These are phyloP conservation scores for Alternaria novae-zelandiae DNA, from an alignment of 2,329 filamentous ascomycete species.

Conservation along the genomic window DNA sequence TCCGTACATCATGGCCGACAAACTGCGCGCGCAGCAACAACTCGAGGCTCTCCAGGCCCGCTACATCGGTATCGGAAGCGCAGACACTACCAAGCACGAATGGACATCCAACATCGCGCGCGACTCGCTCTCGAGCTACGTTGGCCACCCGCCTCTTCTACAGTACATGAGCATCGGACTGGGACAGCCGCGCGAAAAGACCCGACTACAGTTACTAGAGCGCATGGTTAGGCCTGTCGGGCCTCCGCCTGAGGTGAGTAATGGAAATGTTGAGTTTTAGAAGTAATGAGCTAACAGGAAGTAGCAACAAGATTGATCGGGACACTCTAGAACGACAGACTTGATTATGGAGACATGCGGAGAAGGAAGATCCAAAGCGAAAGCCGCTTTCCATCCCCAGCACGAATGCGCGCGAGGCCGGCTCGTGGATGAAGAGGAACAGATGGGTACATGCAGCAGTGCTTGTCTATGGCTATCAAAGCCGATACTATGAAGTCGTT, in stretches of 20 bases:
- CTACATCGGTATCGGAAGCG: constrained; percentile 93
- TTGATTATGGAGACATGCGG: not conserved
- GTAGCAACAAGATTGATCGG: constrained; percentile 32
- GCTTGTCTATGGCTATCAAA: constrained; percentile 5
- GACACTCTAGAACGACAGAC: not conserved
- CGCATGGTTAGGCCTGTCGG: constrained; percentile 71
- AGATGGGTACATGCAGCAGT: constrained; percentile 9
- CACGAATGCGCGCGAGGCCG: constrained; percentile 4
- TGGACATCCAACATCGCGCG: constrained; percentile 96
- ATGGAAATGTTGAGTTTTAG: not conserved
- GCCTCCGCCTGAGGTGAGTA: constrained; percentile 66
- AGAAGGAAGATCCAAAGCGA: constrained; percentile 1
- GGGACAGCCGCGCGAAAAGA: constrained; percentile 82
- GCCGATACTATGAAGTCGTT: constrained; percentile 8
- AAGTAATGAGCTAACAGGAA: constrained; percentile 7
- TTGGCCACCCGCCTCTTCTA: constrained; percentile 87
- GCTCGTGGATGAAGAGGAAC: not conserved
- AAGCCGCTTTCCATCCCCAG: not conserved
- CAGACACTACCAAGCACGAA: constrained; percentile 96
- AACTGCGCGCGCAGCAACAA: constrained; percentile 95
- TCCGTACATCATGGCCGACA: constrained; percentile 74
- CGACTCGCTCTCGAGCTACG: constrained; percentile 87
- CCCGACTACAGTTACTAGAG: constrained; percentile 80
- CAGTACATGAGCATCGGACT: constrained; percentile 89
- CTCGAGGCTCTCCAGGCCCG: constrained; percentile 96